These are phyloP conservation scores for Lyophyllum decastes DNA, from an alignment of 768 basidiomycete species.

Conservation along the genomic window DNA sequence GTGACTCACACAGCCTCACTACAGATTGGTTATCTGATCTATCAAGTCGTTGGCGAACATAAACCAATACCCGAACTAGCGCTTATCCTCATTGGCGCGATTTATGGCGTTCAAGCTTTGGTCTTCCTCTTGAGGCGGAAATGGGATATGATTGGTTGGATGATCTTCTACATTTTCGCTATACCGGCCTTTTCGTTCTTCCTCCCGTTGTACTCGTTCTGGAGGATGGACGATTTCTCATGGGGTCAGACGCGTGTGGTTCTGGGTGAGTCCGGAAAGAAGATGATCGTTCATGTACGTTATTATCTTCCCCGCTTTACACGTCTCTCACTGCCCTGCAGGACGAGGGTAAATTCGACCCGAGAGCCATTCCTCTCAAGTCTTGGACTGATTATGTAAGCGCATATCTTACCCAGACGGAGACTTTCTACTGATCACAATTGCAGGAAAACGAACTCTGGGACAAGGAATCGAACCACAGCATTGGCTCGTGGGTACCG, in stretches of 20 bases:
- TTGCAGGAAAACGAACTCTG: conserved; percentile 89
- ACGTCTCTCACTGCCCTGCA: conserved; percentile 28
- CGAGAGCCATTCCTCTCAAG: conserved; percentile 89
- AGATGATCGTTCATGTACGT: conserved; percentile 90
- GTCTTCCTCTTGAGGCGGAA: conserved; percentile 92
- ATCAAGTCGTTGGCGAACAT: conserved; percentile 67
- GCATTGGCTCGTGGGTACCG: conserved; percentile 91
- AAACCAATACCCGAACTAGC: conserved; percentile 78
- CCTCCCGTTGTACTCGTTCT: conserved; percentile 94
- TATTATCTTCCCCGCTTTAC: neutral
- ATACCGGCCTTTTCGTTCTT: conserved; percentile 93
- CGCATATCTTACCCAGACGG: neutral
- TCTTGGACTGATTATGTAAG: conserved; percentile 95
- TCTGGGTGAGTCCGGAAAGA: conserved; percentile 93
- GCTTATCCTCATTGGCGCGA: conserved; percentile 88
- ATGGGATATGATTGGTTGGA: conserved; percentile 99
- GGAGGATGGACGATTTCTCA: conserved; percentile 97
- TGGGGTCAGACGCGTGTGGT: conserved; percentile 95
- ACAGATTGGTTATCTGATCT: conserved; percentile 87
- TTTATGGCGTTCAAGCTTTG: conserved; percentile 92
- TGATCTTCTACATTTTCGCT: conserved; percentile 93
- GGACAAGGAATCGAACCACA: conserved; percentile 97
- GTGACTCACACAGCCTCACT: conserved; percentile 16
- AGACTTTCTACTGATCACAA: neutral
- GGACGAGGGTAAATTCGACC: conserved; percentile 99